A percentile compares a stretch with the other conserved stretches of the same genome.
These are phyloP conservation scores for Chimonanthus salicifolius DNA, from an alignment of 164 flowering plant genomes.

Conservation along the genomic window DNA sequence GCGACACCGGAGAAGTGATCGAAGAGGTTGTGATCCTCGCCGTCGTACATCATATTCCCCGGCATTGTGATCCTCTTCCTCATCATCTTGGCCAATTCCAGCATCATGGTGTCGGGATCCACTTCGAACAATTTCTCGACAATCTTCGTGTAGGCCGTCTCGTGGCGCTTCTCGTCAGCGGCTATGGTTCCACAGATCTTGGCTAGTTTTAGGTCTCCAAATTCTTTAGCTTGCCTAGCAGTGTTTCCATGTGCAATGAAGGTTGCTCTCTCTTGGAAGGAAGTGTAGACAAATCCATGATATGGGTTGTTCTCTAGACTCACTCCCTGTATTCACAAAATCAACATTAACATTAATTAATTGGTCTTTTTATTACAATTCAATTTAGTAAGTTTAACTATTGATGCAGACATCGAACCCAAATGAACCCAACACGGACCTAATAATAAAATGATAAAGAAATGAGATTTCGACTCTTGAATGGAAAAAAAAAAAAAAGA, in stretches of 20 bases:
- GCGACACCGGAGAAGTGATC: slow-evolving; percentile 18
- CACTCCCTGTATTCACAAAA: slow-evolving; percentile 25
- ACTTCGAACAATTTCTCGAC: slow-evolving; percentile 50
- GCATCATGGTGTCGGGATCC: slow-evolving; percentile 26
- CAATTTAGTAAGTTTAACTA: too few species aligned
- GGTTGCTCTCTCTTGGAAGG: slow-evolving; percentile 57
- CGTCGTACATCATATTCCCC: slow-evolving; percentile 20
- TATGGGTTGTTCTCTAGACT: slow-evolving; percentile 45
- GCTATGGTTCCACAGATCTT: slow-evolving; percentile 51
- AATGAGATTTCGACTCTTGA: too few species aligned
- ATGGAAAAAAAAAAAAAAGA: too few species aligned
- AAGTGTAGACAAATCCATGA: slow-evolving; percentile 49
- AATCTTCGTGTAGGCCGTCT: slow-evolving; percentile 48
- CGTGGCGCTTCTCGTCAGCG: slow-evolving; percentile 54
- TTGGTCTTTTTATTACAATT: too few species aligned
- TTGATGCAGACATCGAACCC: too few species aligned
- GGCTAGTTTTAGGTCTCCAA: slow-evolving; percentile 45
- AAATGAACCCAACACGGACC: too few species aligned
- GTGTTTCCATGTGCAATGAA: slow-evolving; percentile 51
- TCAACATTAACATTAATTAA: too few species aligned
- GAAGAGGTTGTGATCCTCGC: slow-evolving; percentile 18
- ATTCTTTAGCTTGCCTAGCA: slow-evolving; percentile 40
- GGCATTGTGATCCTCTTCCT: slow-evolving; percentile 24
- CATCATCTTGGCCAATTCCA: slow-evolving; percentile 19
- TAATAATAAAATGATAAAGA: too few species aligned